These are phyloP conservation scores for Chytriomyces confervae DNA, from an alignment of 192 early-diverging fungal species.

Conservation along the genomic window DNA sequence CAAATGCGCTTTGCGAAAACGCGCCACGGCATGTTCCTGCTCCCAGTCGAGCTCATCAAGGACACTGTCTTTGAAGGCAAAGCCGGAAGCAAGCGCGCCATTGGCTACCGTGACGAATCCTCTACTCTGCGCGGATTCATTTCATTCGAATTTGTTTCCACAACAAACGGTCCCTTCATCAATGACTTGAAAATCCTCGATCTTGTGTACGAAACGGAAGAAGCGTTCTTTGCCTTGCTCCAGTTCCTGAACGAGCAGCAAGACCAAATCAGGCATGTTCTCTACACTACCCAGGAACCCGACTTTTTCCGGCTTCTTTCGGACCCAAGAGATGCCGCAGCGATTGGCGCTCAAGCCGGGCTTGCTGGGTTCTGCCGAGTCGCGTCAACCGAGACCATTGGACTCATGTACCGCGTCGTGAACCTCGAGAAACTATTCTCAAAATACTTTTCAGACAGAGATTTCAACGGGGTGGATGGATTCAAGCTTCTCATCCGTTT, in stretches of 20 bases:
- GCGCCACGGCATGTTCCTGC: conserved; percentile 14
- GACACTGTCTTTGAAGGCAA: conserved; percentile 7
- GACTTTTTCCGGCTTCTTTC: conserved; percentile 13
- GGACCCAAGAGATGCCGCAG: not conserved
- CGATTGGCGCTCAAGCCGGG: not conserved
- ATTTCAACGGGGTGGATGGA: conserved; percentile 31
- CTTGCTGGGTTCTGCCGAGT: not conserved
- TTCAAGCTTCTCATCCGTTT: not conserved
- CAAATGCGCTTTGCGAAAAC: conserved; percentile 4
- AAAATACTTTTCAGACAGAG: conserved; percentile 1
- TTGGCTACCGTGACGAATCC: conserved; percentile 10
- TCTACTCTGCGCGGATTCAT: conserved; percentile 3
- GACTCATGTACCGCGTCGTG: conserved; percentile 16
- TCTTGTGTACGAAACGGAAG: conserved; percentile 14
- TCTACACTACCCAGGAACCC: conserved; percentile 15
- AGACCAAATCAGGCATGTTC: conserved; percentile 18
- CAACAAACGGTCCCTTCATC: not conserved
- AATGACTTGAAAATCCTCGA: conserved; percentile 19
- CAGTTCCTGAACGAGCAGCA: conserved; percentile 25
- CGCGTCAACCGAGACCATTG: conserved; percentile 5
- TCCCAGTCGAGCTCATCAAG: not conserved
- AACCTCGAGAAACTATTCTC: conserved; percentile 11
- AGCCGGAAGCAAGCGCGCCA: conserved; percentile 3
- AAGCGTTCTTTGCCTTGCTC: conserved; percentile 4
- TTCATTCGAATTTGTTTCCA: conserved; percentile 16